Conservation (phyloP, 306 rosid species). For the Cotoneaster glaucophyllus region DNA sequence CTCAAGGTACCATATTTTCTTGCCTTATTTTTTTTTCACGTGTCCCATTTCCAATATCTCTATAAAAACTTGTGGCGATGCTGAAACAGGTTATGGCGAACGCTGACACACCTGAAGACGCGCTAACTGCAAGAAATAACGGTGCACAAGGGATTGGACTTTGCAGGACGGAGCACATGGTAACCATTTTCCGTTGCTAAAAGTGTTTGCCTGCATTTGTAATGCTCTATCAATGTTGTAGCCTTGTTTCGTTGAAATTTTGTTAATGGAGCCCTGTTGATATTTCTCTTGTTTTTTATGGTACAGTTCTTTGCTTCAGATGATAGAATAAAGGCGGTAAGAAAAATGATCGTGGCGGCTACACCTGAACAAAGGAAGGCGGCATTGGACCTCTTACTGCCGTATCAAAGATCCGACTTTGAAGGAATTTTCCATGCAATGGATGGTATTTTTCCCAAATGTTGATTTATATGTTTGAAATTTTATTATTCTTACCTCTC, state of each 20-base stretch:
- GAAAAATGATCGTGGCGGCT: slow-evolving; percentile 88
- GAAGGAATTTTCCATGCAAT: slow-evolving; percentile 97
- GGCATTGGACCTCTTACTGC: slow-evolving; percentile 74
- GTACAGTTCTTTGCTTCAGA: slow-evolving; percentile 91
- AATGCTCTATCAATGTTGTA: too few species aligned
- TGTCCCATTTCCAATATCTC: slow-evolving; percentile 2
- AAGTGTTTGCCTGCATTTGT: too few species aligned
- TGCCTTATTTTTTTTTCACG: slow-evolving; percentile 8
- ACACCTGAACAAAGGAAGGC: slow-evolving; percentile 74
- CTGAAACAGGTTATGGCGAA: slow-evolving; percentile 82
- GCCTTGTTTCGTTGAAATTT: too few species aligned
- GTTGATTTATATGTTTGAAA: not conserved
- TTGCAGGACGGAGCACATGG: slow-evolving; percentile 99
- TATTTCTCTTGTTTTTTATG: slow-evolving; percentile 18
- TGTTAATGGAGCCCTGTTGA: too few species aligned
- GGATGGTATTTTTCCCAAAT: slow-evolving; percentile 51
- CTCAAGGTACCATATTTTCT: slow-evolving; percentile 53
- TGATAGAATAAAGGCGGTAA: slow-evolving; percentile 85
- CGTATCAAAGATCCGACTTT: slow-evolving; percentile 93
- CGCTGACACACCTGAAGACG: slow-evolving; percentile 97
- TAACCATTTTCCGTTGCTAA: slow-evolving; percentile 13
- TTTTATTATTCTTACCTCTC: too few species aligned
- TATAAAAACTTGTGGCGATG: not conserved
- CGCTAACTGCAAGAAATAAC: slow-evolving; percentile 68
- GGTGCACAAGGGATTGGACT: slow-evolving; percentile 98